Percentiles rank a stretch among this genome's conserved stretches.
Evolutionary conservation across 352 stramenopile genomes (phyloP).

Genomic region (Globisporangium cederbergense): DNA sequence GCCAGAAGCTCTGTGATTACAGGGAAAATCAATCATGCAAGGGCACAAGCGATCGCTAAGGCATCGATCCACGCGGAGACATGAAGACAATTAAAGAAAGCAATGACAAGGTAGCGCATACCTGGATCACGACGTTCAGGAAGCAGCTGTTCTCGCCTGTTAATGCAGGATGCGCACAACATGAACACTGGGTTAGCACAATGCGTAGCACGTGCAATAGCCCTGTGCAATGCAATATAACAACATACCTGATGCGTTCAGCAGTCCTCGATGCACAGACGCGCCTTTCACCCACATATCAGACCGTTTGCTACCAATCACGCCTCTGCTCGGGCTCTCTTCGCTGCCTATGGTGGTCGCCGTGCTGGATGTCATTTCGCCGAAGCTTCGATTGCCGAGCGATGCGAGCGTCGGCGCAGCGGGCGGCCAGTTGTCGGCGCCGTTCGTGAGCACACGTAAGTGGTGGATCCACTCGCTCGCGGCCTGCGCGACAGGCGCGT

Average conservation of each 20-base stretch:
- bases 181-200: neutral
- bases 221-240: slow-evolving; percentile 4
- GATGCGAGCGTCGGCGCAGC: slow-evolving; percentile 21
- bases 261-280: slow-evolving; percentile 72
- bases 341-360: slow-evolving; percentile 18
- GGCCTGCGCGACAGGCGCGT: slow-evolving; percentile 50
- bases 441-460: slow-evolving; percentile 49
- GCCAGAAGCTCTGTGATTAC: slow-evolving; percentile 78
- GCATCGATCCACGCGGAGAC: no score
- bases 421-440: slow-evolving; percentile 30
- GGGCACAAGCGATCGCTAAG: neutral
- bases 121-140: slow-evolving; percentile 85
- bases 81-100: neutral
- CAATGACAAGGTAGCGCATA: neutral
- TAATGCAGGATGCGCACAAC: slow-evolving; percentile 9
- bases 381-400: slow-evolving; percentile 15
- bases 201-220: neutral
- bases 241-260: slow-evolving; percentile 49
- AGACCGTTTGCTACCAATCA: slow-evolving; percentile 45
- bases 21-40: neutral
- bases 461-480: slow-evolving; percentile 75
- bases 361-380: slow-evolving; percentile 5
- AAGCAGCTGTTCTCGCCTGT: slow-evolving; percentile 90
- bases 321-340: slow-evolving; percentile 22
- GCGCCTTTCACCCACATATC: slow-evolving; percentile 82